Evolutionary conservation across 176 grass and related monocot species (phyloP), one percentile per base, ranked within the genome.

Genomic region (Lolium rigidum): DNA sequence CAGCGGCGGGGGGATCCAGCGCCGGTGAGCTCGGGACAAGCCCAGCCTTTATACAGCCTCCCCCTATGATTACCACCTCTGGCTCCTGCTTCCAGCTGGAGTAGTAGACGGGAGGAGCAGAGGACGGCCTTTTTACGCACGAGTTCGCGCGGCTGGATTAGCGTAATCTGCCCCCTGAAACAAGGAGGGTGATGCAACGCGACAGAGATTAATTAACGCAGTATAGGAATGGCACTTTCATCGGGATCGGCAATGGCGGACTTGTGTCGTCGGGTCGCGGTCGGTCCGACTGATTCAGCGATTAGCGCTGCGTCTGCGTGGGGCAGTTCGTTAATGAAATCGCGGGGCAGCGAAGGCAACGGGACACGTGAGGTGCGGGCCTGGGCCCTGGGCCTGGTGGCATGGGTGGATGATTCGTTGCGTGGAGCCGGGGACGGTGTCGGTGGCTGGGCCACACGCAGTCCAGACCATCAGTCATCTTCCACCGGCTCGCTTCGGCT

Each of bases 331-430:
- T 47, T 47, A 47, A 10, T 2, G 8, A 8, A 57, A 18, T 22
- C 24, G 24, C 28, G 61, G 70, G 70, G 57, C 75, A 75, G 69
- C 39, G 59, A 67, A 9, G 2, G 69, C 37, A 80, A 70, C 28
- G 83, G 89, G 66, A 46, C 85, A 87, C 85, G 85, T 84, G 85
- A 81, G 80, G 15, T 80, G 80, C 66, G 74, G 80, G 72, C 78
- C 31, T 25, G 79, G 69, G 17, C 68, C 31, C 24, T 38, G 28
- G 49, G 18, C 7, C 16, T 3, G 8, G 57, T 37, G 5, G 56
- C 26, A 3, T 48, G 47, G 82, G 24, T 52, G 46, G 70, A 86
- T 83, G 80, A 87, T 90, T 75, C 80, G 85, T 70, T 68, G 60
- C 85, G 81, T 87, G 80, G 89, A 66, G 84, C 88, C 80, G 25